phyloP scores from a whole-genome alignment of 441 rosid genomes.

The Adansonia grandidieri region DNA sequence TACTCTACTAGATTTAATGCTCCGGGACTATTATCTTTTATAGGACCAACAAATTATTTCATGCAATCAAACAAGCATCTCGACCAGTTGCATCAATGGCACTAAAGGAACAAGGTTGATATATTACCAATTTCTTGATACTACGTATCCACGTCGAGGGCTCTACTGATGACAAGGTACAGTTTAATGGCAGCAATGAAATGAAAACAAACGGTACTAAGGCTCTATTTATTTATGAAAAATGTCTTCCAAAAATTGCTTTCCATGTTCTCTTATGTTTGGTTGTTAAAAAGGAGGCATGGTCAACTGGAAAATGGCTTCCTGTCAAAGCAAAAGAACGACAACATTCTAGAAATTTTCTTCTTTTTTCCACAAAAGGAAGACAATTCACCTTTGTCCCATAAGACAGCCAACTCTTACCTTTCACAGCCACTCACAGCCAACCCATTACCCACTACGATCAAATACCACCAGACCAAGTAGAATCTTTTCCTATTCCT shows the following conservation, averaged over 20 bases:
- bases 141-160: not conserved
- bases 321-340: not conserved
- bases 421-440: not conserved
- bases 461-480: not conserved
- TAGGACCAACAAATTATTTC: not conserved
- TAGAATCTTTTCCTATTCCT: not conserved
- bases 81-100: not conserved
- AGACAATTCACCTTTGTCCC: not conserved
- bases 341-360: not conserved
- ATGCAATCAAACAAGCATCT: not conserved
- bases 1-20: conserved; percentile 7
- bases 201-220: not conserved
- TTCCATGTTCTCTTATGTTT: not conserved
- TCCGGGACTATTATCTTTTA: not conserved
- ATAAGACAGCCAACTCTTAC: conserved; percentile 11
- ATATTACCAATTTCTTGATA: not conserved
- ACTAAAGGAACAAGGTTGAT: not conserved
- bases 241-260: conserved; percentile 8
- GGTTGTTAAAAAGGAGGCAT: conserved; percentile 2
- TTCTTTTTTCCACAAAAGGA: not conserved
- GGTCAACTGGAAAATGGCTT: not conserved
- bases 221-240: not conserved
- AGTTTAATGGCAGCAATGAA: conserved; percentile 8
- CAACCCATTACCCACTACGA: not conserved
- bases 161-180: conserved; percentile 4